A percentile compares a stretch with the other conserved stretches of the same genome.
Conservation (phyloP, 2,329 filamentous ascomycete genomes). For the Nemania bipapillata region DNA sequence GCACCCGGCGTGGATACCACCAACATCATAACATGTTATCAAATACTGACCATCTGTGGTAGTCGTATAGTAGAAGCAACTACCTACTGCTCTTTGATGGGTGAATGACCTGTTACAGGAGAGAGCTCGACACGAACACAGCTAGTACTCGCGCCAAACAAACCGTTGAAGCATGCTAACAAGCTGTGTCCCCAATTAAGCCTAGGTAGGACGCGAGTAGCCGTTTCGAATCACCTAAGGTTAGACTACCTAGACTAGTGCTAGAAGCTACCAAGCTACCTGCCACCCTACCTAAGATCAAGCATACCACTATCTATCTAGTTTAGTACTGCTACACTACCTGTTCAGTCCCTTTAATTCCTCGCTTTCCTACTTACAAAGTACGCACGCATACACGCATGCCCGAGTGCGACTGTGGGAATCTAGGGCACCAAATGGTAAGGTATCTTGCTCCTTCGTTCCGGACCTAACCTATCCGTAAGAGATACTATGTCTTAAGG, state of each 20-base stretch:
- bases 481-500: not conserved
- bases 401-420: not conserved
- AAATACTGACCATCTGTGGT: not conserved
- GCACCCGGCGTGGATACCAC: not conserved
- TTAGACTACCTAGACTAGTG: conserved; percentile 1
- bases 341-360: not conserved
- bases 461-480: conserved; percentile 7
- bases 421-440: not conserved
- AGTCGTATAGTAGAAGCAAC: not conserved
- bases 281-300: conserved; percentile 5
- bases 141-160: not conserved
- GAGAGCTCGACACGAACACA: not conserved
- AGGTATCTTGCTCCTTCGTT: conserved; percentile 10
- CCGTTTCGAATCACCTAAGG: conserved; percentile 20
- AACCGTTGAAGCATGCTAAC: conserved; percentile 7
- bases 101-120: not conserved
- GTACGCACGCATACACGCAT: not conserved
- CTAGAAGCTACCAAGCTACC: not conserved
- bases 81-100: not conserved
- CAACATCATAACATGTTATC: not conserved
- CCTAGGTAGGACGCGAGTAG: conserved; percentile 12
- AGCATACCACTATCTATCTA: not conserved
- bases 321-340: not conserved
- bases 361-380: not conserved
- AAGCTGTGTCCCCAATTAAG: not conserved